phyloP scores from a whole-genome alignment of 164 flowering plant species.

The Warburgia ugandensis region DNA sequence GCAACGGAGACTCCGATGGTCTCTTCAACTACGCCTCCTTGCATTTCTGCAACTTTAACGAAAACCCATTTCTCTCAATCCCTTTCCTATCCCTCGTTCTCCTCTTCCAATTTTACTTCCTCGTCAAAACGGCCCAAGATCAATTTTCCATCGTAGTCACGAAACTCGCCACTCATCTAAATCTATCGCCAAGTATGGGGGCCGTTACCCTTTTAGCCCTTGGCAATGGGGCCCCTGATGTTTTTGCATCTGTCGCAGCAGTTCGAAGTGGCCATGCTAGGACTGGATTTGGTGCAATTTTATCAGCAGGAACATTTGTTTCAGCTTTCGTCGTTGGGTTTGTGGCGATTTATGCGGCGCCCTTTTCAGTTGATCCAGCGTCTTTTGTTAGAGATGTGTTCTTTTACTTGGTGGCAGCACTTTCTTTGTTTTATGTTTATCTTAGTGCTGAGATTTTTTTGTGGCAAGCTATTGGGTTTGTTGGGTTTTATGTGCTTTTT shows the following conservation, averaged over 20 bases:
- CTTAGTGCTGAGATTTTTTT: constrained; percentile 78
- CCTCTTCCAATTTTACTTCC: constrained; percentile 68
- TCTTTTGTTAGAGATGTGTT: constrained; percentile 77
- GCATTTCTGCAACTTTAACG: constrained; percentile 59
- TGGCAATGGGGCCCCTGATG: constrained; percentile 95
- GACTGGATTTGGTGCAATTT: constrained; percentile 85
- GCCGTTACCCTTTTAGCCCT: constrained; percentile 96
- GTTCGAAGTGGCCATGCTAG: constrained; percentile 63
- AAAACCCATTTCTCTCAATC: constrained; percentile 41
- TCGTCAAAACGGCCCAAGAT: constrained; percentile 77
- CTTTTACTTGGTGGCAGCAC: constrained; percentile 67
- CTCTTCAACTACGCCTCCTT: constrained; percentile 56
- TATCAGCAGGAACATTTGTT: constrained; percentile 86
- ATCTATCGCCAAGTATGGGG: constrained; percentile 71
- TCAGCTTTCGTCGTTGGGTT: constrained; percentile 90
- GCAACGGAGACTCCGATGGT: constrained; percentile 42
- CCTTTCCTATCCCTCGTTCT: constrained; percentile 45
- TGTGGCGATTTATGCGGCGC: constrained; percentile 84
- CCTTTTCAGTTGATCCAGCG: constrained; percentile 57
- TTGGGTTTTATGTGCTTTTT: constrained; percentile 78
- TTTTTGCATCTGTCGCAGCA: constrained; percentile 79
- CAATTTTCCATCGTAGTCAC: constrained; percentile 83
- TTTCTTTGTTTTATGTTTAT: constrained; percentile 69
- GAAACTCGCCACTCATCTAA: constrained; percentile 42
- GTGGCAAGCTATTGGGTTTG: constrained; percentile 96